Evolutionary conservation across 2,329 filamentous ascomycete genomes (phyloP).

Genomic region (Sclerotinia glacialis): DNA sequence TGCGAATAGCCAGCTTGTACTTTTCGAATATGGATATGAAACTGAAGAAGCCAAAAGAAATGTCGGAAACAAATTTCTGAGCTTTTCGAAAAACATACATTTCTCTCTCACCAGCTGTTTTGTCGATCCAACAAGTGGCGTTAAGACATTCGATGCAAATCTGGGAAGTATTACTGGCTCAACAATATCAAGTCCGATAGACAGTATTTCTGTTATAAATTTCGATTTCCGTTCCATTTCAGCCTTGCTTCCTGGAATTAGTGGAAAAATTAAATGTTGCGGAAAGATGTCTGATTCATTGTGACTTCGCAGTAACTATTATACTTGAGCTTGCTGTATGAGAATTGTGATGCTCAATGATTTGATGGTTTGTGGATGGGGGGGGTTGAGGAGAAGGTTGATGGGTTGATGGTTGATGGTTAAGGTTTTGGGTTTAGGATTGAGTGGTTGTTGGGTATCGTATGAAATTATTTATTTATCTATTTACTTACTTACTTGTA

Average conservation of each 20-base stretch:
- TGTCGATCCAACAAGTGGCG: not conserved
- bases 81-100: not conserved
- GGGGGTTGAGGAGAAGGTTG: too few species aligned
- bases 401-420: too few species aligned
- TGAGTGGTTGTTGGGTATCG: too few species aligned
- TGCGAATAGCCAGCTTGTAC: slow-evolving; percentile 21
- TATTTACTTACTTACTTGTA: too few species aligned
- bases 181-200: not conserved
- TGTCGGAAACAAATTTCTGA: not conserved
- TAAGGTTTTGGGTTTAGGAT: too few species aligned
- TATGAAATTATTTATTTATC: too few species aligned
- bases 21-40: slow-evolving; percentile 10
- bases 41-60: not conserved
- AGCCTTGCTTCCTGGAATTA: slow-evolving; percentile 11
- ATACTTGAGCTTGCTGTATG: slow-evolving; percentile 19
- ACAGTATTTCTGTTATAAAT: not conserved
- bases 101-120: not conserved
- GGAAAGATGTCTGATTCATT: not conserved
- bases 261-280: slow-evolving; percentile 14
- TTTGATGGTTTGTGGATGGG: too few species aligned
- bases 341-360: too few species aligned
- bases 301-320: slow-evolving; percentile 4
- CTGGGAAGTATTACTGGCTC: not conserved
- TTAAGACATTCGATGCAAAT: not conserved
- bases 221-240: not conserved